phyloP scores from a whole-genome alignment of 768 basidiomycete genomes.

The Coprinopsis marcescibilis region DNA sequence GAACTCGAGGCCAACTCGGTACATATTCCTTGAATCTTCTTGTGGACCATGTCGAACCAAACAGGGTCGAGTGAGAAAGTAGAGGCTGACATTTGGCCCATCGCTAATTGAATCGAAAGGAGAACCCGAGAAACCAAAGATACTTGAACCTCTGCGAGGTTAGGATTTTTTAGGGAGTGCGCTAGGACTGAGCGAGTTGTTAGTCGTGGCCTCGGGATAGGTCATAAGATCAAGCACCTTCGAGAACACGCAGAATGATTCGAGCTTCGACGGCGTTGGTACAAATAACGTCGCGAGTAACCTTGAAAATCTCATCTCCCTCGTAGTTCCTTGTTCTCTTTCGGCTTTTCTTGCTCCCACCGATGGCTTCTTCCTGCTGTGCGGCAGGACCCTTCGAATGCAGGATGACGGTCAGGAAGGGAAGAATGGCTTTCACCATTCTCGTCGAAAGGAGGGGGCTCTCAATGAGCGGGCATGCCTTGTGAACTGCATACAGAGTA shows the following conservation, averaged over 20 bases:
- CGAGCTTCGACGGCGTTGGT: constrained; percentile 45
- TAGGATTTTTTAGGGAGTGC: constrained; percentile 41
- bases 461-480: constrained; percentile 38
- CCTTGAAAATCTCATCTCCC: constrained; percentile 66
- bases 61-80: constrained; percentile 46
- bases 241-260: constrained; percentile 45
- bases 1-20: constrained; percentile 49
- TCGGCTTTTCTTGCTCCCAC: constrained; percentile 46
- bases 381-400: constrained; percentile 29
- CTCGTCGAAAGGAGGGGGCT: constrained; percentile 47
- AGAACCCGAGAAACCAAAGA: constrained; percentile 57
- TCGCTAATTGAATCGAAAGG: constrained; percentile 48
- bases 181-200: constrained; percentile 39
- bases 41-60: constrained; percentile 40
- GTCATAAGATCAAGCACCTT: constrained; percentile 39
- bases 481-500: constrained; percentile 38
- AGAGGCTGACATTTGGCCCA: constrained; percentile 51
- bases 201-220: neutral
- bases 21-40: constrained; percentile 42
- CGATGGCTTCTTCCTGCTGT: constrained; percentile 13
- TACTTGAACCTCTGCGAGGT: constrained; percentile 45
- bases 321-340: constrained; percentile 69
- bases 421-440: constrained; percentile 48
- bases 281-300: constrained; percentile 41
- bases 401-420: constrained; percentile 44